These are phyloP conservation scores for Alternaria alternata DNA, from an alignment of 2,329 filamentous ascomycete genomes.

Conservation along the genomic window DNA sequence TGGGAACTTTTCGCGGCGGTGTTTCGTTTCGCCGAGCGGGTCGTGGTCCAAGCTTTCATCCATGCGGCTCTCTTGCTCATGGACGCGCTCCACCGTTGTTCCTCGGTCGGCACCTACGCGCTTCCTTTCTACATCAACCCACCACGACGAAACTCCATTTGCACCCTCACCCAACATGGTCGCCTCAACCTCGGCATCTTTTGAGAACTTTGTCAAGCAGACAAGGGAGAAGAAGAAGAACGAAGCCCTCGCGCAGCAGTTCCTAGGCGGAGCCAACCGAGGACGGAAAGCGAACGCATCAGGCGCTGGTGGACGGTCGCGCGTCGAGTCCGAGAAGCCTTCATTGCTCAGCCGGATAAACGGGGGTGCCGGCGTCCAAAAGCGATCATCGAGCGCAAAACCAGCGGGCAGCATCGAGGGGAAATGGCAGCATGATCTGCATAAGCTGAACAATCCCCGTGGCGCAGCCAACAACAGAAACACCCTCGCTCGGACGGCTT, in stretches of 20 bases:
- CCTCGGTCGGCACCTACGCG: slow-evolving; percentile 10
- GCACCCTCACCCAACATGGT: slow-evolving; percentile 26
- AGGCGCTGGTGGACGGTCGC: slow-evolving; percentile 57
- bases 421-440: slow-evolving; percentile 77
- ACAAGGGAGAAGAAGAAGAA: slow-evolving; percentile 74
- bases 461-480: slow-evolving; percentile 42
- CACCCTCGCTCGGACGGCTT: slow-evolving; percentile 47
- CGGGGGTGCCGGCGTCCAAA: slow-evolving; percentile 72
- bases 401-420: slow-evolving; percentile 67
- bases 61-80: slow-evolving; percentile 9
- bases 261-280: slow-evolving; percentile 68
- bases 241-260: slow-evolving; percentile 73
- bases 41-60: slow-evolving; percentile 13
- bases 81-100: slow-evolving; percentile 22
- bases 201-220: slow-evolving; percentile 46
- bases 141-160: background rate
- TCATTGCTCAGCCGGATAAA: slow-evolving; percentile 74
- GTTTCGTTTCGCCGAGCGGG: slow-evolving; percentile 28
- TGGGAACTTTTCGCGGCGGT: slow-evolving; percentile 33
- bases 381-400: slow-evolving; percentile 59
- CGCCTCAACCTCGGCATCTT: slow-evolving; percentile 29
- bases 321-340: slow-evolving; percentile 58
- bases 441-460: slow-evolving; percentile 57
- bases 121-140: background rate
- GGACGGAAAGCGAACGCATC: slow-evolving; percentile 65